Evolutionary conservation across 1,284 basidiomycete species (phyloP), one percentile per base, ranked within the genome.

Genomic region (Paramarasmius palmivorus): DNA sequence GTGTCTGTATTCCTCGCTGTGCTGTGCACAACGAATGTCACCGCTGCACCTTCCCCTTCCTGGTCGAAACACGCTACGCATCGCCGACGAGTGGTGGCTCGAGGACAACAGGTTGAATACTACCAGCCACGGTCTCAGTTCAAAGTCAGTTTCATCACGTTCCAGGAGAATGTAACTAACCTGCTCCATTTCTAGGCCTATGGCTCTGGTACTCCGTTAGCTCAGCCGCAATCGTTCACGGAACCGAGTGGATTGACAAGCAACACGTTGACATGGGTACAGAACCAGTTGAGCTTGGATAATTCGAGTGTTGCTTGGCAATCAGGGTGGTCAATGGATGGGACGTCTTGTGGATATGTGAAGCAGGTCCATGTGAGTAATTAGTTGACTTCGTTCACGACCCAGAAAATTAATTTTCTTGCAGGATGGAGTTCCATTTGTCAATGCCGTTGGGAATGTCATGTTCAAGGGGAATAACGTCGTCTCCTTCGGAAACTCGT

Each of bases 101-200:
- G 40, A 15, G 68, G 67, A 36, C 52, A 74, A 44, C 57, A 67
- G 56, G 49, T 78, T 26, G 69, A 73, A 59, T 65, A 70, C 4
- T 78, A 67, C 67, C 71, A 75, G 59, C 74, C 73, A n/a, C 60
- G 62, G 50, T 72, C 72, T n/a, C 67, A 68, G 4, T 75, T 67
- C 62, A 68, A 75, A 68, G 75, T 73, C 14, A 9, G 25, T 34
- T 19, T 49, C 23, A 12, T 12, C 15, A 8, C 4, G 2, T n/a
- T 22, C 22, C 32, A 9, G n/a, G 23, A n/a, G 9, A 25, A 17
- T 2, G 3, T n/a, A 37, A 23, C 54, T 34, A 20, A 25, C 36
- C 26, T 39, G 22, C 23, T n/a, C 10, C 12, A 32, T 40, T 45
- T 4, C 15, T 19, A 77, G 75, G 76, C 74, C 12, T 81, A 76